Evolutionary conservation across 139 green algal genomes (phyloP), one percentile per base, ranked within the genome.

Genomic region (Coelastrella sp.): DNA sequence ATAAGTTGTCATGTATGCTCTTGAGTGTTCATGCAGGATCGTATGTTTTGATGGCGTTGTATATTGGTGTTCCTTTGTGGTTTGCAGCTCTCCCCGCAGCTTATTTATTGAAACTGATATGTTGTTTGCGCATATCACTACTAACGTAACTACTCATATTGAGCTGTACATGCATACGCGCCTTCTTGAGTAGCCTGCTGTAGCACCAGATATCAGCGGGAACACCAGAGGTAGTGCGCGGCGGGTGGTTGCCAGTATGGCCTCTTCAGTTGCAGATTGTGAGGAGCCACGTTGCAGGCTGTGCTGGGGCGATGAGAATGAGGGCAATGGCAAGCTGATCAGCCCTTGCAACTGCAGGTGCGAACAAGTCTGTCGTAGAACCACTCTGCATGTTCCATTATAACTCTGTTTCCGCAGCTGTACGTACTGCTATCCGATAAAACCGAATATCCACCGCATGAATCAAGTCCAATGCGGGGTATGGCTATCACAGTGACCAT

Each of bases 341-440:
- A 78, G 22, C n/a, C 88, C 88, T 5, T 91, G 88, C 81, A 65
- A 58, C 63, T 91, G 88, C 81, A 79, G 73, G 78, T 76, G 19
- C n/a, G 15, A 27, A 49, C 35, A 49, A 49, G 35, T 49, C 35
- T 5, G 35, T 49, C 35, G 35, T 49, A 49, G 35, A 49, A 49
- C 1, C 35, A 49, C 35, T 49, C 3, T 49, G 35, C 35, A 49
- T 3, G 1, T 49, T 49, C 35, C 35, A 49, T 49, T 49, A 49
- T 49, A 3, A 49, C 35, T 49, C 35, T 49, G 35, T 49, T 49
- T 49, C 1, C 3, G 35, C 35, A 49, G 35, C 35, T 49, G 35
- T 49, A 49, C 35, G 35, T 49, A 3, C 35, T 49, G 35, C 1
- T 49, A 49, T 49, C 35, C 35, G 35, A 49, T 49, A 3, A 49